phyloP scores from a whole-genome alignment of 139 green algal species.

The Tetratostichococcus sp. region DNA sequence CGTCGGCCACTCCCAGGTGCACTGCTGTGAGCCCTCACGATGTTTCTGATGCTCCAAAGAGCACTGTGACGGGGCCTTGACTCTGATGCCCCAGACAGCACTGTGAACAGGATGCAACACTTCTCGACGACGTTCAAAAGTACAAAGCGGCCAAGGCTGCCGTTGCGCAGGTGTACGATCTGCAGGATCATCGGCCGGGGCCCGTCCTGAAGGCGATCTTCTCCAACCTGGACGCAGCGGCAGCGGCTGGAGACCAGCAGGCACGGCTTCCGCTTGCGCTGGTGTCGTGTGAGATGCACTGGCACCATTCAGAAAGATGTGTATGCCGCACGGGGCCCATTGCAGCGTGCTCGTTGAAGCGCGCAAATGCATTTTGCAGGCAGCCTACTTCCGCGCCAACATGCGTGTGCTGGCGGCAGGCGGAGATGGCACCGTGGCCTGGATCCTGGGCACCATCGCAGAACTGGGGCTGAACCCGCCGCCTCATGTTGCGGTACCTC shows the following conservation, averaged over 20 bases:
- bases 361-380: too few species aligned
- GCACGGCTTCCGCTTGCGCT: too few species aligned
- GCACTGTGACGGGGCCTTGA: too few species aligned
- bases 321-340: background rate
- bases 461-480: conserved; percentile 56
- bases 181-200: conserved; percentile 59
- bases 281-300: too few species aligned
- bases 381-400: conserved; percentile 18
- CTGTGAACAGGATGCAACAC: too few species aligned
- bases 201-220: conserved; percentile 67
- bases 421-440: conserved; percentile 72
- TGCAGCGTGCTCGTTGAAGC: too few species aligned
- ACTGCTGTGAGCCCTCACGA: conserved; percentile 9
- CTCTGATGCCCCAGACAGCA: too few species aligned
- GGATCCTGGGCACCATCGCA: conserved; percentile 66
- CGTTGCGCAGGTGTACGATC: conserved; percentile 70
- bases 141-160: too few species aligned
- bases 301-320: too few species aligned
- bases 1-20: conserved; percentile 68
- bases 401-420: conserved; percentile 76
- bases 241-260: conserved; percentile 32
- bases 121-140: too few species aligned
- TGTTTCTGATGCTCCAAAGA: too few species aligned
- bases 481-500: conserved; percentile 60
- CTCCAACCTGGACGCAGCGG: conserved; percentile 48